Percentiles rank a stretch among this genome's conserved stretches.
phyloP scores from a whole-genome alignment of 179 eudicot species.

The Amaranthus tricolor region DNA sequence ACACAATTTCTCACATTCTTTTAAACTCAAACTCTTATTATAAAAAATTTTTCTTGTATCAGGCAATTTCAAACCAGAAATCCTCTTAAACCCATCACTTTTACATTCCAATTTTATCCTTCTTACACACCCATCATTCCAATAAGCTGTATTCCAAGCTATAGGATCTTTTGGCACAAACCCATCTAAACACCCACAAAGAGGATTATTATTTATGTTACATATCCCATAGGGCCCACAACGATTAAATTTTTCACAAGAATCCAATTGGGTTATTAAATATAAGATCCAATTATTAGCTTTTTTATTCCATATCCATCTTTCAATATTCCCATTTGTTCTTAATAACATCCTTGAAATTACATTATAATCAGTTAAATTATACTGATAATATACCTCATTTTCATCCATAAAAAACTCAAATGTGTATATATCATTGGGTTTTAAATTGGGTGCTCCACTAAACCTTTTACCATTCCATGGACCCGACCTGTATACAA shows the following conservation, averaged over 20 bases:
- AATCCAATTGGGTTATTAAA: slow-evolving; percentile 13
- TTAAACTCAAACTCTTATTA: slow-evolving; percentile 13
- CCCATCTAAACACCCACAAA: slow-evolving; percentile 32
- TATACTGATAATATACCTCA: slow-evolving; percentile 21
- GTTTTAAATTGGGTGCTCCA: neutral
- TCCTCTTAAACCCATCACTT: slow-evolving; percentile 30
- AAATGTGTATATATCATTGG: neutral
- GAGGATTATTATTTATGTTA: slow-evolving; percentile 19
- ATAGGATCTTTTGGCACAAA: slow-evolving; percentile 22
- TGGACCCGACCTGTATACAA: neutral
- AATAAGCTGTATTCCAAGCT: slow-evolving; percentile 27
- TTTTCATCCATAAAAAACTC: slow-evolving; percentile 1
- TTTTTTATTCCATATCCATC: slow-evolving; percentile 14
- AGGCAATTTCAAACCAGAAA: slow-evolving; percentile 28
- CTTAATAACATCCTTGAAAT: slow-evolving; percentile 12
- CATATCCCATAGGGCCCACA: slow-evolving; percentile 35
- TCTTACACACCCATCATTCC: slow-evolving; percentile 37
- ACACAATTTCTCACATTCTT: slow-evolving; percentile 30
- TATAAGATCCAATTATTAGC: slow-evolving; percentile 12
- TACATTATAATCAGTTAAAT: slow-evolving; percentile 12
- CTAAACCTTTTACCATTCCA: slow-evolving; percentile 2
- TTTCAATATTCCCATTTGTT: slow-evolving; percentile 17
- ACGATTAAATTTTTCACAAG: slow-evolving; percentile 24
- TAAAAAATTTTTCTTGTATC: slow-evolving; percentile 29
- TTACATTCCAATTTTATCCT: slow-evolving; percentile 20